phyloP scores from a whole-genome alignment of 345 rosid genomes.

The Brassica carinata region DNA sequence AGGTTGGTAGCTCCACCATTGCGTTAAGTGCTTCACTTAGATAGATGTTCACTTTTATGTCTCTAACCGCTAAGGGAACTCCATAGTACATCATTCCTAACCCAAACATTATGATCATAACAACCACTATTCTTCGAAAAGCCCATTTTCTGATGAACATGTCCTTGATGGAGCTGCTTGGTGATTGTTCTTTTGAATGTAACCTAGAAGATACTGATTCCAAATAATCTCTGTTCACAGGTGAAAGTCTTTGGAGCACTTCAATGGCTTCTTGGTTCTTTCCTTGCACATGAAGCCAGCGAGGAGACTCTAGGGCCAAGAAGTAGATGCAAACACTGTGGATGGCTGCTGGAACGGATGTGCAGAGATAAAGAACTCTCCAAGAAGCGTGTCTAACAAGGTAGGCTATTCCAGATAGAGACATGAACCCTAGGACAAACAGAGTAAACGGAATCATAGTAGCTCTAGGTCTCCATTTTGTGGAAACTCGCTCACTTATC shows the following conservation, averaged over 20 bases:
- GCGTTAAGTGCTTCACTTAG: slow-evolving; percentile 49
- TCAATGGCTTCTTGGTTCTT: slow-evolving; percentile 51
- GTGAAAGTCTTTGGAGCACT: slow-evolving; percentile 45
- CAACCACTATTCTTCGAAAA: slow-evolving; percentile 29
- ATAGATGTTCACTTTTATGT: slow-evolving; percentile 47
- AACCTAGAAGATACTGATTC: slow-evolving; percentile 20
- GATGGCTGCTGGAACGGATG: slow-evolving; percentile 43
- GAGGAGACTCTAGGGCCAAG: slow-evolving; percentile 53
- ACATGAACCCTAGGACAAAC: slow-evolving; percentile 53
- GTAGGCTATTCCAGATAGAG: slow-evolving; percentile 50
- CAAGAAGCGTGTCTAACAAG: slow-evolving; percentile 50
- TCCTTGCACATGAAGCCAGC: slow-evolving; percentile 55
- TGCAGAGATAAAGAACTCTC: slow-evolving; percentile 53
- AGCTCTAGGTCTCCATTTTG: slow-evolving; percentile 48
- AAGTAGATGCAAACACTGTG: slow-evolving; percentile 37
- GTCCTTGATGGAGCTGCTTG: slow-evolving; percentile 29
- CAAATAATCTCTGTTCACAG: slow-evolving; percentile 17
- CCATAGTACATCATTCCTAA: slow-evolving; percentile 55
- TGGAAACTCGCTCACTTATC: slow-evolving; percentile 46
- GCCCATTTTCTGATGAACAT: slow-evolving; percentile 39
- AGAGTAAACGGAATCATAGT: slow-evolving; percentile 50
- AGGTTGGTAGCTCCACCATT: slow-evolving; percentile 46
- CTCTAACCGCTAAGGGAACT: slow-evolving; percentile 50
- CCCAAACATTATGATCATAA: slow-evolving; percentile 48
- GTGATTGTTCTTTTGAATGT: slow-evolving; percentile 10